These are phyloP conservation scores for Xylaria venustula DNA, from an alignment of 495 filamentous ascomycete genomes.

Conservation along the genomic window DNA sequence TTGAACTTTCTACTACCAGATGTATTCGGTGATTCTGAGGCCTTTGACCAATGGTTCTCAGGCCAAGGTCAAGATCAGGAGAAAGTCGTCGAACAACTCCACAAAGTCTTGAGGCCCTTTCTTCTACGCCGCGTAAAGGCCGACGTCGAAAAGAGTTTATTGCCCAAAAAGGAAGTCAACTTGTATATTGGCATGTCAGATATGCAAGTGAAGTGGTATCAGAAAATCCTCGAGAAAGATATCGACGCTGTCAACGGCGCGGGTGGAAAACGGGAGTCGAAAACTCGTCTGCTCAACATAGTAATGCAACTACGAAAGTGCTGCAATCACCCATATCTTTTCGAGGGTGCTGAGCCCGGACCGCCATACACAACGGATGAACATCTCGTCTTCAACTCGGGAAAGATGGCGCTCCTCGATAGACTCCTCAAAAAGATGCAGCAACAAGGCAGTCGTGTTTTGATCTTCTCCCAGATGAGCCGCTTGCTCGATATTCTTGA, in stretches of 20 bases:
- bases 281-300: slow-evolving; percentile 97
- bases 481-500: slow-evolving; percentile 95
- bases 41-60: slow-evolving; percentile 99
- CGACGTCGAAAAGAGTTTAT: slow-evolving; percentile 96
- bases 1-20: slow-evolving; percentile 96
- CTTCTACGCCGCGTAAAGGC: slow-evolving; percentile 94
- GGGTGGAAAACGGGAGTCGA: slow-evolving; percentile 94
- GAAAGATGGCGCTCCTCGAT: slow-evolving; percentile 97
- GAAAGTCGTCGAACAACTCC: slow-evolving; percentile 94
- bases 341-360: slow-evolving; percentile 95
- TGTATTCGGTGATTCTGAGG: slow-evolving; percentile 94
- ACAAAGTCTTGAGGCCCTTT: slow-evolving; percentile 91
- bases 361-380: slow-evolving; percentile 98
- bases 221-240: slow-evolving; percentile 98
- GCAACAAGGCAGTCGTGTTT: slow-evolving; percentile 80
- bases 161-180: slow-evolving; percentile 98
- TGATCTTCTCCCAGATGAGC: slow-evolving; percentile 99
- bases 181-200: slow-evolving; percentile 98
- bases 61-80: slow-evolving; percentile 87
- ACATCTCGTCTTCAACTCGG: slow-evolving; percentile 88
- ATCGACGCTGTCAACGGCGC: slow-evolving; percentile 99
- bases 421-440: slow-evolving; percentile 84
- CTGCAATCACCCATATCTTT: slow-evolving; percentile 98
- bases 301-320: slow-evolving; percentile 99
- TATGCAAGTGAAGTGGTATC: slow-evolving; percentile 99